These are phyloP conservation scores for Plicaturopsis crispa DNA, from an alignment of 768 basidiomycete species.

Conservation along the genomic window DNA sequence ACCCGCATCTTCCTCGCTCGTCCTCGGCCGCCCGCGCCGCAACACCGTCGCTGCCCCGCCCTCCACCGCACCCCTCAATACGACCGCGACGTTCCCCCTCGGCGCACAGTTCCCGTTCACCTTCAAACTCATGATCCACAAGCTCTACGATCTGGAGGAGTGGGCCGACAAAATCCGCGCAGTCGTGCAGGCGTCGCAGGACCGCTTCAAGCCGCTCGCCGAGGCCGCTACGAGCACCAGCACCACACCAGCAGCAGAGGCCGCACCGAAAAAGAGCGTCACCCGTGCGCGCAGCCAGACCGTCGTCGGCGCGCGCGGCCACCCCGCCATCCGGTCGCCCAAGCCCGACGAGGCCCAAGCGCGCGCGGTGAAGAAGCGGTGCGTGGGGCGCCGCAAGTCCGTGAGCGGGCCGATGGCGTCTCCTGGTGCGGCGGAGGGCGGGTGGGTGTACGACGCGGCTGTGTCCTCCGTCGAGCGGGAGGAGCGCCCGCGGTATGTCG, in stretches of 20 bases:
- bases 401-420: slow-evolving; percentile 23
- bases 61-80: neutral
- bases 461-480: slow-evolving; percentile 33
- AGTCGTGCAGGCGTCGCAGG: slow-evolving; percentile 43
- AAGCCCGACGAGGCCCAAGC: slow-evolving; percentile 12
- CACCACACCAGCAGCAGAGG: too few relatives aligned
- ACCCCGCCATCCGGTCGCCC: too few relatives aligned
- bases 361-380: slow-evolving; percentile 47
- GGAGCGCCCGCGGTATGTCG: slow-evolving; percentile 11
- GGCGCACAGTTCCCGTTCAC: slow-evolving; percentile 43
- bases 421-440: slow-evolving; percentile 16
- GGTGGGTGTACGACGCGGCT: slow-evolving; percentile 47
- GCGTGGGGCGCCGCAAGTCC: slow-evolving; percentile 44
- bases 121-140: slow-evolving; percentile 62
- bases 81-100: too few relatives aligned
- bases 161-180: slow-evolving; percentile 51
- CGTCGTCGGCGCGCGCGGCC: too few relatives aligned
- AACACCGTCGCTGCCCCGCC: slow-evolving; percentile 11
- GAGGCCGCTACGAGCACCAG: too few relatives aligned
- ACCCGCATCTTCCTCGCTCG: neutral
- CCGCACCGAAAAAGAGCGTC: too few relatives aligned
- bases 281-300: slow-evolving; percentile 29
- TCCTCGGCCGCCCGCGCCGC: slow-evolving; percentile 9
- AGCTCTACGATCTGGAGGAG: slow-evolving; percentile 52
- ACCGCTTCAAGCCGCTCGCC: slow-evolving; percentile 48